Evolutionary conservation across 768 basidiomycete species (phyloP), one percentile per base, ranked within the genome.

Genomic region (Tricholoma flavovirens): DNA sequence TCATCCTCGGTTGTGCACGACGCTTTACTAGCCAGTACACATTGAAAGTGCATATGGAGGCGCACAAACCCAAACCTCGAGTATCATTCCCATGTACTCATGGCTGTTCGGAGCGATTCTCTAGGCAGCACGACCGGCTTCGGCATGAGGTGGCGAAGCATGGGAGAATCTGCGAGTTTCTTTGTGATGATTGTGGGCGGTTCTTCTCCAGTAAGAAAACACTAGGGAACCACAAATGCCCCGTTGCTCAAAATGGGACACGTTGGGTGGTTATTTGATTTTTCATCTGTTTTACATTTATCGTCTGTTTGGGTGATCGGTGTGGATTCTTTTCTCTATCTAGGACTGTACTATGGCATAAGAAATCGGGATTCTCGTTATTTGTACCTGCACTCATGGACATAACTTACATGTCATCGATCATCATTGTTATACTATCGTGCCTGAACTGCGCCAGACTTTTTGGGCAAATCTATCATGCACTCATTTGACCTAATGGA

Each of bases 131-230:
- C 59, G 81, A 83, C 57, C 69, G 80, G 32, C 73, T 83, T 11
- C 75, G 81, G 53, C 81, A 83, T 56, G 81, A 83, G 64, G 80
- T 83, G 5, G 77, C 78, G 8, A 80, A 83, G 63, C 81, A 83
- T 57, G 77, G 78, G 12, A 81, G 80, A 60, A 60, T 81, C 43
- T 83, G 81, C 68, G 80, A 82, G 58, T 81, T 78, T 63, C 66
- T 68, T 1, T 83, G 81, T 59, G 70, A 75, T 9, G 75, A 76
- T 1, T 83, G 81, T 56, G 75, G 77, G 15, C 70, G 79, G 10
- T 81, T 82, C 64, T 83, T 82, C 65, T 81, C 80, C 10, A 73
- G 77, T 2, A 71, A 75, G 60, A 78, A 78, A 62, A 81, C 80
- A 1, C 65, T 81, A 33, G 77, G 75, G 5, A 82, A 81, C 52